Percentiles rank a stretch among this genome's conserved stretches.
These are phyloP conservation scores for Cicer judaicum DNA, from an alignment of 306 rosid species.

Conservation along the genomic window DNA sequence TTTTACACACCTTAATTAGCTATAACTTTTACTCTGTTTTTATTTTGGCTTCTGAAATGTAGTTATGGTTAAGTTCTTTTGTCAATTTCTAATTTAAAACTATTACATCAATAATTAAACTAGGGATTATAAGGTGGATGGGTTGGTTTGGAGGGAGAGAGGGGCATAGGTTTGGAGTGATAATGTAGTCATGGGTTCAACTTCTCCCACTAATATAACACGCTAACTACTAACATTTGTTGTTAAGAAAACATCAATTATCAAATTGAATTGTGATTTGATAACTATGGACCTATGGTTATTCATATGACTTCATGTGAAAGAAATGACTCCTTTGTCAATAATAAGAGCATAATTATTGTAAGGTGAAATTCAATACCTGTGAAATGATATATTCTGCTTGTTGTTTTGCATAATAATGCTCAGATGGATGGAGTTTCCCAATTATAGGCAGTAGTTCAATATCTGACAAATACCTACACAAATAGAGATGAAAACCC, in stretches of 20 bases:
- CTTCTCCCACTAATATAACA: background rate
- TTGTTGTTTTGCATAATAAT: conserved; percentile 91
- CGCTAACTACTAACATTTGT: background rate
- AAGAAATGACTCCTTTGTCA: background rate
- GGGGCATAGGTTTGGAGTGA: background rate
- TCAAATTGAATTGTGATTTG: conserved; percentile 8
- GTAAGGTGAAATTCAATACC: conserved; percentile 53
- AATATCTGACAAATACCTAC: conserved; percentile 74
- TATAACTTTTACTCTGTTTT: conserved; percentile 13
- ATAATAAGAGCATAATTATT: conserved; percentile 1
- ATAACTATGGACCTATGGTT: background rate
- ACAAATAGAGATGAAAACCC: conserved; percentile 39
- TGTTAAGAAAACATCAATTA: background rate
- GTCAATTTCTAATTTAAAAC: background rate
- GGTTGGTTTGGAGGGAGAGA: conserved; percentile 4
- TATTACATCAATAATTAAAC: background rate
- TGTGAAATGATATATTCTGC: conserved; percentile 88
- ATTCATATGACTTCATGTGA: background rate
- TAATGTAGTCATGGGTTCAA: background rate
- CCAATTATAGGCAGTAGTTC: conserved; percentile 84
- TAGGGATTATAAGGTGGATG: conserved; percentile 1
- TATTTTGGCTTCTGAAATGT: background rate
- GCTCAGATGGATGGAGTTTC: conserved; percentile 96
- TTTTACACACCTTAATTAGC: background rate
- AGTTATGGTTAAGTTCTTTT: background rate